These are phyloP conservation scores for Huntiella abstrusa DNA, from an alignment of 2,329 filamentous ascomycete genomes.

Conservation along the genomic window DNA sequence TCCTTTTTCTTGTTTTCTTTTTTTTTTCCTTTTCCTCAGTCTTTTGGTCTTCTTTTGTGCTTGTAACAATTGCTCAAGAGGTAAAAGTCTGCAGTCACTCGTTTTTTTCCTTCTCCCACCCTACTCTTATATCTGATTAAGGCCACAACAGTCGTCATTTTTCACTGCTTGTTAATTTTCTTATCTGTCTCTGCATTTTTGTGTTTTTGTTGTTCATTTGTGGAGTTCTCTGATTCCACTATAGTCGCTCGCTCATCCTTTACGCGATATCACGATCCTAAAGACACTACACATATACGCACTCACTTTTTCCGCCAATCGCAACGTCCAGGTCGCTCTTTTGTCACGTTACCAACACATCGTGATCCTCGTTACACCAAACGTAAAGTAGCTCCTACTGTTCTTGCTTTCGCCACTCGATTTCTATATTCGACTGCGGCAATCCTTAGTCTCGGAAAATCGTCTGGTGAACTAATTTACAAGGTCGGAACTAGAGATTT, in stretches of 20 bases:
- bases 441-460: no score
- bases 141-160: not conserved
- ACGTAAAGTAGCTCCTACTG: no score
- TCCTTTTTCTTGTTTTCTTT: not conserved
- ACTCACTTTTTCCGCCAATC: no score
- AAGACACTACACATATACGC: not conserved
- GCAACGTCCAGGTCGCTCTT: no score
- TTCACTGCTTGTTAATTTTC: slow-evolving; percentile 3
- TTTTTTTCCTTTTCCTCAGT: not conserved
- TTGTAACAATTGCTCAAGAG: not conserved
- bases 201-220: not conserved
- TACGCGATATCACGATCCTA: not conserved
- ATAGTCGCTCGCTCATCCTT: not conserved
- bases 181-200: slow-evolving; percentile 1
- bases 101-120: not conserved
- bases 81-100: slow-evolving; percentile 9
- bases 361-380: no score
- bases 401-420: no score
- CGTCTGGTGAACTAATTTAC: no score
- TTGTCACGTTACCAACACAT: no score
- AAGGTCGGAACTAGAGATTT: no score
- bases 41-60: not conserved
- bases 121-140: not conserved
- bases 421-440: no score
- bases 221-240: no score